Evolutionary conservation across 2,329 filamentous ascomycete genomes (phyloP), one percentile per base, ranked within the genome.

Genomic region (Zopfia rhizophila): DNA sequence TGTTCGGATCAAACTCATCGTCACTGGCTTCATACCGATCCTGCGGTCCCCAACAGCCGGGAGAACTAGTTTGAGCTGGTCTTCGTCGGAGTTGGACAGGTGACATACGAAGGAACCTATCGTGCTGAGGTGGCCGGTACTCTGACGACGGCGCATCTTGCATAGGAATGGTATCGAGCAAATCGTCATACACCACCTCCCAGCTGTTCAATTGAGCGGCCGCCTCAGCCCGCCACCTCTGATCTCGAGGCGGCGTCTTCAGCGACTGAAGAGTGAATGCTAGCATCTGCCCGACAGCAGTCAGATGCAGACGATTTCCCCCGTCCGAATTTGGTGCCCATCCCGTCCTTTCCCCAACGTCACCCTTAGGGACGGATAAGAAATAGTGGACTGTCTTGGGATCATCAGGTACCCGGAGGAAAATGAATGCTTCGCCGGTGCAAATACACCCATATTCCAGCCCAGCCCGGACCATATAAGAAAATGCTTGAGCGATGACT

Each of bases 401-500:
- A 22, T 69, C 33, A 19, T 55, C 23, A 14, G 45, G 52, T 10
- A 75, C 45, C 33, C 63, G 68, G 5, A 79, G 65, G 40, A 77
- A 78, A n/a, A 78, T 69, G 32, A 73, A 72, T 1, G 68, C 63
- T 52, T 78, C 71, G 10, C 72, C 72, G 1, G 70, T 78, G 7
- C 63, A 68, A 27, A 80, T 36, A 12, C 68, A 59, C 10, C 76
- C 69, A 40, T 75, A 76, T 38, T 75, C 66, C 4, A 79, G 65
- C 0, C 78, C 73, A 6, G 56, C 64, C 30, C 75, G 53, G 10
- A 81, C 69, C 70, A 81, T 81, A 55, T 80, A 79, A 23, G 76
- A 68, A 53, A 75, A 80, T 0, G 69, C 73, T 58, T 81, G 73
- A 3, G 74, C 74, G 22, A 81, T 54, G 7, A 76, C 71, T 22